Evolutionary conservation across 345 rosid genomes (phyloP), one percentile per base, ranked within the genome.

Genomic region (Excoecaria cochinchinensis): DNA sequence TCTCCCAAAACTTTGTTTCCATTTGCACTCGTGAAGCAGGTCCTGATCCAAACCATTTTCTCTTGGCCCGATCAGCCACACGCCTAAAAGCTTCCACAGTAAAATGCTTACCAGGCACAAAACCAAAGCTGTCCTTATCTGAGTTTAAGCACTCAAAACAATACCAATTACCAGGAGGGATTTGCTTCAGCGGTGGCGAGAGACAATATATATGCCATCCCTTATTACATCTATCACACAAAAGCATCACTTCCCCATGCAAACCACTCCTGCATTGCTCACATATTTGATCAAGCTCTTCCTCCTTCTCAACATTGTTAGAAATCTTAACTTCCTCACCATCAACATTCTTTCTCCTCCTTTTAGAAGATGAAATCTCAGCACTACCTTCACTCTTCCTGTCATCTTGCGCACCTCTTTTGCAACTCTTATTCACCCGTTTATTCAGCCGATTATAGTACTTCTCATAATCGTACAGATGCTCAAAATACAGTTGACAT

Each of bases 171-270:
- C 97, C 99, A 6, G 82, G 89, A 0, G 99, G 99, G 24, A 95
- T 74, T 77, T 89, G 90, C 86, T 89, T 89, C 81, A 95, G 39
- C 0, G 99, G 99, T 0, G 99, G 99, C 4, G 97, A 91, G 50
- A 95, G 90, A 84, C 97, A 95, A 80, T 95, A 89, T n/a, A 88
- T 88, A 75, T 95, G 99, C 97, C 99, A 92, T 25, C 99, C 99
- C 81, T 91, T 95, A 75, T 95, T 89, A 83, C 99, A 95, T 71
- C 97, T 87, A 79, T 95, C 99, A 22, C 99, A 95, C 71, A 95
- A 85, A 71, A 95, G 94, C 99, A 95, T 95, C 80, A 91, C 91
- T 74, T 95, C 95, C 55, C 90, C 99, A 69, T 95, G 99, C 82
- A 90, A 84, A 10, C 90, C 99, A 79, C 97, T 95, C 70, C 76